Evolutionary conservation across 192 early-diverging fungal genomes (phyloP), one percentile per base, ranked within the genome.

Genomic region (Lunasporangiospora selenospora): DNA sequence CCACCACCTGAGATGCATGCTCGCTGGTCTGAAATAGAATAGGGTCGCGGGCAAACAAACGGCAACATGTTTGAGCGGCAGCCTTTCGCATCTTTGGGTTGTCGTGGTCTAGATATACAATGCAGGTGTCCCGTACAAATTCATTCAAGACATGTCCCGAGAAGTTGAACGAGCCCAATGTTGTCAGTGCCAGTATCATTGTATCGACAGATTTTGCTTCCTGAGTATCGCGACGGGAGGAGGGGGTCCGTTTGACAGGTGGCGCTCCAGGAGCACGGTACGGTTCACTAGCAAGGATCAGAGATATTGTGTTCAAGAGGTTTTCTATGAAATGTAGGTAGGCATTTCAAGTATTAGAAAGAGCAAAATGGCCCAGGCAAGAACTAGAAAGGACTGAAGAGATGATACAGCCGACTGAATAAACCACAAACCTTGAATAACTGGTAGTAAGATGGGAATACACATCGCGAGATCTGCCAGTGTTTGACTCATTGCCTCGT

Each of bases 131-230:
- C 33, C 89, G 79, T 18, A 97, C 91, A 67, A 97, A 89, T 58
- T 95, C 95, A 51, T 92, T 90, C 27, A 98, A 80, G 41, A 90
- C 89, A 36, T 92, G 87, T 11, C 81, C 87, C 76, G 61, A 63
- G 75, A 98, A 98, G 77, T 94, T 89, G 75, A 98, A 97, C 8
- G 78, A 85, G 26, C 92, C 91, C 13, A 98, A 75, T 7, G 90
- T 95, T 16, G 79, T 82, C 38, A 98, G 66, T 1, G 96, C 95
- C 30, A 98, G 67, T 24, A 93, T 87, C 3, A 91, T 86, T 0
- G 78, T 84, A 2, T 95, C 92, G 8, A 83, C 80, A 73, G 90
- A 86, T 27, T 82, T 87, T 34, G 62, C 43, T 39, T 92, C 91
- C 0, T 69, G 26, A 23, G 59, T n/a, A 18, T 61, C 56, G 40